Conservation (phyloP, 106 monocot genomes). For the Allium fistulosum region DNA sequence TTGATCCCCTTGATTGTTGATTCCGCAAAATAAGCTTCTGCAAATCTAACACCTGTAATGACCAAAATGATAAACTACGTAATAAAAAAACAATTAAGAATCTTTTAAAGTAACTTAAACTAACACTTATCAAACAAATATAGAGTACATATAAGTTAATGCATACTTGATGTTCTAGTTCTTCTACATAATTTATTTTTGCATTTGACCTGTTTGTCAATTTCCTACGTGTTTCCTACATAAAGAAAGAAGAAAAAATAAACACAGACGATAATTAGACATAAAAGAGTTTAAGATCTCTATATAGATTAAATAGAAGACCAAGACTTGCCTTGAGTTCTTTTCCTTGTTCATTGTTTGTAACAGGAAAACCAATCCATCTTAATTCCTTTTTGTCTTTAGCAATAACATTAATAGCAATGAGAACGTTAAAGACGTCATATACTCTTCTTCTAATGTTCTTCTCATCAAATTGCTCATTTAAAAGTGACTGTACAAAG, state of each 20-base stretch:
- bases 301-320: background rate
- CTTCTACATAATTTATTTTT: constrained; percentile 49
- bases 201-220: constrained; percentile 30
- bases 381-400: constrained; percentile 66
- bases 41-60: constrained; percentile 36
- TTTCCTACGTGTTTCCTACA: constrained; percentile 28
- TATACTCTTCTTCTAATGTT: constrained; percentile 74
- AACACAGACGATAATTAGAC: background rate
- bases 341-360: constrained; percentile 19
- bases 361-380: constrained; percentile 51
- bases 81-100: background rate
- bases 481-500: background rate
- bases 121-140: too few species aligned
- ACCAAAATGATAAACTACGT: constrained; percentile 7
- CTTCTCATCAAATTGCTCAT: constrained; percentile 68
- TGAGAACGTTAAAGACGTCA: constrained; percentile 83
- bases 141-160: too few species aligned
- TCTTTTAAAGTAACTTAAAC: background rate
- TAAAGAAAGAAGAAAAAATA: constrained; percentile 5
- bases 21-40: constrained; percentile 41
- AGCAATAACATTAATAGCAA: constrained; percentile 54
- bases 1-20: constrained; percentile 18
- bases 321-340: constrained; percentile 41
- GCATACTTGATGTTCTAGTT: constrained; percentile 41
- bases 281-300: too few species aligned